Conservation (phyloP, 2,329 filamentous ascomycete species). For the Phaeosphaeria sp. region DNA sequence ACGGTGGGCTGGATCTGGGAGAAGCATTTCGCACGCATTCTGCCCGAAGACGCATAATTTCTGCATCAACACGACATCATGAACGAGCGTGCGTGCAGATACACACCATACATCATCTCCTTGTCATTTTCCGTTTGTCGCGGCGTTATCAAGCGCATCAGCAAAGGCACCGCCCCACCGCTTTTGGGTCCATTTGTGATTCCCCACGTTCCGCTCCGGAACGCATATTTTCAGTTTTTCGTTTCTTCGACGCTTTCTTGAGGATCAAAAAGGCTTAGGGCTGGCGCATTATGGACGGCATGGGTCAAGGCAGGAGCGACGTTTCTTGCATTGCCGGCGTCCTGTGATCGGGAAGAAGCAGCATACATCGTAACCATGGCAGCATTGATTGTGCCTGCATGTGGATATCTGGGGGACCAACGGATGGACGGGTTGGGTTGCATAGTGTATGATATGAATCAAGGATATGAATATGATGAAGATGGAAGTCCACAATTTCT, state of each 20-base stretch:
- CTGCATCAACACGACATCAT: background rate
- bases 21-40: conserved; percentile 76
- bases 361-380: background rate
- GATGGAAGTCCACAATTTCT: background rate
- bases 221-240: conserved; percentile 3
- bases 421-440: background rate
- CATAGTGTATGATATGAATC: conserved; percentile 1
- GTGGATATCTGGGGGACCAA: conserved; percentile 1
- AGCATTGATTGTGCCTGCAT: conserved; percentile 1
- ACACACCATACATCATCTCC: background rate
- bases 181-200: conserved; percentile 13
- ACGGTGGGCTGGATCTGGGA: conserved; percentile 98
- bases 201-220: conserved; percentile 10
- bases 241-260: background rate
- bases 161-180: background rate
- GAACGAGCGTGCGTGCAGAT: background rate
- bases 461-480: background rate
- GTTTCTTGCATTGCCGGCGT: conserved; percentile 7
- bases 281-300: conserved; percentile 8
- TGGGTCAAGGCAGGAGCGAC: background rate
- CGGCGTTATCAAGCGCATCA: background rate
- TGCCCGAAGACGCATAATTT: conserved; percentile 43
- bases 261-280: conserved; percentile 7
- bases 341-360: background rate
- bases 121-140: conserved; percentile 7